A percentile compares a stretch with the other conserved stretches of the same genome.
Conservation (phyloP, 176 grass and related monocot genomes). For the Aegilops sharonensis region DNA sequence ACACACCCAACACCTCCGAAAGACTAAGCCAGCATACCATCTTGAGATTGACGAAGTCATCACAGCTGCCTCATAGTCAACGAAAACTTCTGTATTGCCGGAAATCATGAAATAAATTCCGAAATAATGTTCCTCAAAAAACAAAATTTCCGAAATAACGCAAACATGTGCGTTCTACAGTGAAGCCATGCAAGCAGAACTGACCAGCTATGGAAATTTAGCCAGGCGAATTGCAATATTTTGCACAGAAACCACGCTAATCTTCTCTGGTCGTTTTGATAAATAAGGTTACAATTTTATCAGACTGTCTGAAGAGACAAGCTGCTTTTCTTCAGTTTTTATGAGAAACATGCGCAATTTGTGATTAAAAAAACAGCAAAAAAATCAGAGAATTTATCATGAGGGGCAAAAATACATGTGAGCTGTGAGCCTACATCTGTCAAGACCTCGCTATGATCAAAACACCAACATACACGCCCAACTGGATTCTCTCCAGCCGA, state of each 20-base stretch:
- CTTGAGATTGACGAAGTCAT: too few species aligned
- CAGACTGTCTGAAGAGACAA: neutral
- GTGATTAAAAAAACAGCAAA: neutral
- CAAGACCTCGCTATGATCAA: neutral
- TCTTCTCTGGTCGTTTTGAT: neutral
- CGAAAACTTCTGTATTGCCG: too few species aligned
- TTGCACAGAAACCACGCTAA: neutral
- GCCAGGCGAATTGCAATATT: neutral
- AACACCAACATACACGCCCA: neutral
- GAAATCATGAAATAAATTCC: too few species aligned
- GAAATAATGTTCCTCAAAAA: too few species aligned
- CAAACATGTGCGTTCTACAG: neutral
- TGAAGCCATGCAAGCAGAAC: neutral
- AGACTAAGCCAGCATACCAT: too few species aligned
- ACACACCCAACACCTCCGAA: too few species aligned
- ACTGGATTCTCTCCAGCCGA: neutral
- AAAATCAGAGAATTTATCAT: neutral
- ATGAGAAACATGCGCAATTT: neutral
- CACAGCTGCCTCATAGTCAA: too few species aligned
- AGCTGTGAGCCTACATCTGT: constrained; percentile 8
- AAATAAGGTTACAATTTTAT: neutral
- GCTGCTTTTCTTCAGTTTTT: neutral
- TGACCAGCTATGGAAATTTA: neutral
- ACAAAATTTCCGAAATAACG: too few species aligned
- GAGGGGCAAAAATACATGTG: neutral